Conservation (phyloP, 2,329 filamentous ascomycete genomes). For the Neurospora crassa region DNA sequence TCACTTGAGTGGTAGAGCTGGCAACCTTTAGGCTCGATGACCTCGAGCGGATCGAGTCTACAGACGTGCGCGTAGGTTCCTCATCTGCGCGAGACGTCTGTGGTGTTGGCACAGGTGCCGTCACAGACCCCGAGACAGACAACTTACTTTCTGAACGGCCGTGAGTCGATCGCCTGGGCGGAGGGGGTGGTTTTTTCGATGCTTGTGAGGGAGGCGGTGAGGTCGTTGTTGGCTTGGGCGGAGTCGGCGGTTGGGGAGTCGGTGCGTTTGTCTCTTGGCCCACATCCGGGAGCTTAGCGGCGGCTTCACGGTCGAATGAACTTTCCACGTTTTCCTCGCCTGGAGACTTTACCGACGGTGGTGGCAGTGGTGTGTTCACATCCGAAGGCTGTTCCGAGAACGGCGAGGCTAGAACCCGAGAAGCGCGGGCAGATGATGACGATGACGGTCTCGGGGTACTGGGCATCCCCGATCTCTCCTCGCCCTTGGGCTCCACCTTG, state of each 20-base stretch:
- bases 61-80: constrained; percentile 30
- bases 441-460: constrained; percentile 17
- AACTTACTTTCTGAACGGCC: constrained; percentile 35
- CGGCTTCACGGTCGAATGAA: constrained; percentile 44
- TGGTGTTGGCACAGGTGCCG: constrained; percentile 6
- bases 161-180: constrained; percentile 42
- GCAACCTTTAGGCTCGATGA: constrained; percentile 35
- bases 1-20: constrained; percentile 9
- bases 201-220: constrained; percentile 19
- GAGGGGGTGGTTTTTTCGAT: constrained; percentile 34
- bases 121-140: constrained; percentile 10
- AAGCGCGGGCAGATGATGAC: constrained; percentile 1
- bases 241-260: constrained; percentile 29
- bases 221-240: constrained; percentile 26
- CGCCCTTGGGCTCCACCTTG: constrained; percentile 34
- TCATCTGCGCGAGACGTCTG: constrained; percentile 24
- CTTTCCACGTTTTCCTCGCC: constrained; percentile 40
- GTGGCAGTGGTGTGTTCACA: constrained; percentile 54
- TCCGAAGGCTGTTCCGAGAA: constrained; percentile 33
- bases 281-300: constrained; percentile 39
- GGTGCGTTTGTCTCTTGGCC: constrained; percentile 22
- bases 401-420: constrained; percentile 14
- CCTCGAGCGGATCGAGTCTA: constrained; percentile 39
- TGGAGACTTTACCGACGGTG: constrained; percentile 36
- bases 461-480: constrained; percentile 25